Base-by-base conservation (phyloP, 768 basidiomycete genomes). In the Polyporus arcularius region DNA sequence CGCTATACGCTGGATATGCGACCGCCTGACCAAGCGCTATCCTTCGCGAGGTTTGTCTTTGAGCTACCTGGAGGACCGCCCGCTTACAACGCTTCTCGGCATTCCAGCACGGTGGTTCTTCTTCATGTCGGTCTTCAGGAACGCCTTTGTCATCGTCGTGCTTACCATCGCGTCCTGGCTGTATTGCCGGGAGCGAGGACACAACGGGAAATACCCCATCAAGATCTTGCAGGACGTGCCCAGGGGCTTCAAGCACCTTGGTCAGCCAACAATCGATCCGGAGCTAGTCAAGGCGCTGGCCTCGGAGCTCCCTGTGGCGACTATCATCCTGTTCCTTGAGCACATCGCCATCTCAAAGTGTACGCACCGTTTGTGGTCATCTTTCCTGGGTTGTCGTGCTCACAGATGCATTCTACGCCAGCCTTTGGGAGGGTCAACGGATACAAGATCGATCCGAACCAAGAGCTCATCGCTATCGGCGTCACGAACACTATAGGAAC, bases 261-360 rank as follows among this genome's bases (percentile, higher is more conserved):
- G 80, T 5, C 65, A 62, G 14, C 83, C 85, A 1, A 43, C 68
- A 10, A 79, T 87, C 62, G 76, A 81, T 60, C 38, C 64, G 1
- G 64, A 76, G 16, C 80, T 96, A 30, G 71, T 96, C 35, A 61
- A 68, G 1, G 90, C 90, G 0, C 76, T 97, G 57, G 88, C 81
- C 4, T 75, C 85, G 5, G 81, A 96, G 58, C 73, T 98, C 4
- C 91, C 91, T 2, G 84, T 92, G 4, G 86, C 92, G 16, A 93
- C 90, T 0, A 92, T 95, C 64, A 88, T 96, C 68, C 80, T 97
- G 40, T 80, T 97, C 16, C 79, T 97, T 53, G 95, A 96, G 72
- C 96, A 98, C 76, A 97, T 98, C 60, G 90, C 95, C 31, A 98
- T 98, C 63, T 85, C 90, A 16, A 96, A 95, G 73, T 90, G 91